These are phyloP conservation scores for Lolium multiflorum DNA, from an alignment of 176 grass and related monocot species.

Conservation along the genomic window DNA sequence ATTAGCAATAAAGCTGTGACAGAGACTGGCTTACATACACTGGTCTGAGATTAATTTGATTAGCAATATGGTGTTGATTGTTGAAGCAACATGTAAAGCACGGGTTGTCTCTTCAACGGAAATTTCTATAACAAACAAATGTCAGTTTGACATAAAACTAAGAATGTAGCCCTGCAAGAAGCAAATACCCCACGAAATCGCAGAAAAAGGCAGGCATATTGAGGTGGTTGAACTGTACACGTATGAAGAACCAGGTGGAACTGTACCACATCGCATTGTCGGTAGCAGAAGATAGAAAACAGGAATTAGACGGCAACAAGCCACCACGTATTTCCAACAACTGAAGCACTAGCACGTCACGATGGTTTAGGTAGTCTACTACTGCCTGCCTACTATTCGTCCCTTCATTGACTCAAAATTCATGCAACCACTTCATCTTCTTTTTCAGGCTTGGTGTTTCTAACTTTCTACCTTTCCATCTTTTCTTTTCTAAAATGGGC, in stretches of 20 bases:
- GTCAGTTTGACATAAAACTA: background rate
- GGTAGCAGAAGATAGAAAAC: constrained; percentile 12
- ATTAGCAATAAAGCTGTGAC: background rate
- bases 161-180: background rate
- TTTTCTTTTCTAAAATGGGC: no score
- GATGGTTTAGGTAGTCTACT: constrained; percentile 39
- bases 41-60: background rate
- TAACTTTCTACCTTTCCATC: background rate
- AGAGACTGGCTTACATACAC: background rate
- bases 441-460: background rate
- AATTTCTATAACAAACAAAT: no score
- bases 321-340: constrained; percentile 6
- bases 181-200: background rate
- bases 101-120: no score
- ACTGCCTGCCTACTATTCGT: background rate
- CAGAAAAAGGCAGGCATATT: background rate
- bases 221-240: background rate
- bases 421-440: constrained; percentile 31
- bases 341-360: background rate
- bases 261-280: background rate
- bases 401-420: background rate
- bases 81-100: background rate
- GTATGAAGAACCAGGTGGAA: constrained; percentile 8
- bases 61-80: background rate
- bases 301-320: background rate